phyloP scores from a whole-genome alignment of 2,329 filamentous ascomycete genomes.

The Diaporthe vexans region DNA sequence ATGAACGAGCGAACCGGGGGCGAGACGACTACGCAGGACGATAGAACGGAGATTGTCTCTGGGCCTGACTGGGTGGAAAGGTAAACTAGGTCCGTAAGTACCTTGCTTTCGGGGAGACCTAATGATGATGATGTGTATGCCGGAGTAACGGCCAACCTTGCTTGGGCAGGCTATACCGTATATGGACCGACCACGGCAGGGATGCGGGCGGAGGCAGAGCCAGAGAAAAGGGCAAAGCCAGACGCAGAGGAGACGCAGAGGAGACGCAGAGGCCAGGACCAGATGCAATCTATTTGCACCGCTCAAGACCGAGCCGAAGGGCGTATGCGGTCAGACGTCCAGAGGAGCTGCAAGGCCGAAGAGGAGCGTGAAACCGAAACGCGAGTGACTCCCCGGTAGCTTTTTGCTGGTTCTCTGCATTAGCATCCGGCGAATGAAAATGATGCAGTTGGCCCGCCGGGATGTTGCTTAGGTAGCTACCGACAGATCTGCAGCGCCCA shows the following conservation, averaged over 20 bases:
- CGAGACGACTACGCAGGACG: neutral
- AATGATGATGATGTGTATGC: constrained; percentile 2
- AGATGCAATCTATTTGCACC: constrained; percentile 11
- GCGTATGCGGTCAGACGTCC: constrained; percentile 28
- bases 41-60: constrained; percentile 12
- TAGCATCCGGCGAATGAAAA: neutral
- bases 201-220: neutral
- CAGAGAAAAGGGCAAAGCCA: neutral
- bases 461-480: constrained; percentile 26
- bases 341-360: neutral
- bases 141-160: constrained; percentile 31
- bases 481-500: constrained; percentile 15
- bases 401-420: constrained; percentile 5
- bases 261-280: neutral
- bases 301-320: constrained; percentile 3
- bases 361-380: constrained; percentile 22
- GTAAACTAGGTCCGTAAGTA: neutral
- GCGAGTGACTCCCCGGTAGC: constrained; percentile 3
- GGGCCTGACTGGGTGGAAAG: neutral
- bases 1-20: constrained; percentile 10
- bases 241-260: no score
- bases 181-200: constrained; percentile 1
- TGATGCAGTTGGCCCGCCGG: constrained; percentile 5
- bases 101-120: constrained; percentile 1
- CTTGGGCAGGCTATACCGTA: constrained; percentile 10